Evolutionary conservation across 352 stramenopile species (phyloP).

Genomic region (Phytopythium oedochilum): DNA sequence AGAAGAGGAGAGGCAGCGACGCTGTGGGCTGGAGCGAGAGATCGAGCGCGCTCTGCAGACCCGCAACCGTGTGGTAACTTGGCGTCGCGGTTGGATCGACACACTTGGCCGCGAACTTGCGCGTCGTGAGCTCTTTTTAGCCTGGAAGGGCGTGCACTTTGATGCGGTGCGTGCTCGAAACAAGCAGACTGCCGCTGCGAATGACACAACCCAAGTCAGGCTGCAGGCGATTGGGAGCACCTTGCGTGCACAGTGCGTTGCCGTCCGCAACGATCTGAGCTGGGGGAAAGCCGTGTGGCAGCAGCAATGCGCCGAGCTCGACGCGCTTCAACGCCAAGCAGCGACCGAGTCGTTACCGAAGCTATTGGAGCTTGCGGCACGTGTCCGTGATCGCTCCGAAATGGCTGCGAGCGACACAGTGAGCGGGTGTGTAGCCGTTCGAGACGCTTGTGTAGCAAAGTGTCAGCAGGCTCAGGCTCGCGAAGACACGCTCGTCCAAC

Average conservation of each 20-base stretch:
- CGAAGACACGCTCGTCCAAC: background rate
- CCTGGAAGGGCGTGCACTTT: constrained; percentile 16
- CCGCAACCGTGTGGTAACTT: constrained; percentile 29
- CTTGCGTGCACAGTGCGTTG: background rate
- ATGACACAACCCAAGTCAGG: background rate
- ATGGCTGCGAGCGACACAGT: constrained; percentile 22
- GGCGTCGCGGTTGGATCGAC: constrained; percentile 19
- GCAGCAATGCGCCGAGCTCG: background rate
- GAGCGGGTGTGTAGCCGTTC: background rate
- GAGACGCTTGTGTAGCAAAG: background rate
- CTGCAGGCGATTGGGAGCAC: background rate
- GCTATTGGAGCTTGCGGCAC: constrained; percentile 1
- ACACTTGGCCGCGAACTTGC: background rate
- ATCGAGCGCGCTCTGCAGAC: constrained; percentile 18
- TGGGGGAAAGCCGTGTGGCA: background rate
- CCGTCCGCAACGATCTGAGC: background rate
- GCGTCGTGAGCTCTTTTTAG: constrained; percentile 17
- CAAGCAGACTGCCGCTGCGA: background rate
- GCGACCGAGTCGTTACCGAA: constrained; percentile 12
- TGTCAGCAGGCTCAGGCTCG: background rate
- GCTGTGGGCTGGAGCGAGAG: constrained; percentile 10
- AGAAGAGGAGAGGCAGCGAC: constrained; percentile 11
- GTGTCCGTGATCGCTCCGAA: constrained; percentile 12
- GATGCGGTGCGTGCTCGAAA: constrained; percentile 2
- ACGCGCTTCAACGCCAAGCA: constrained; percentile 17